Percentiles rank a stretch among this genome's conserved stretches.
Conservation (phyloP, 805 yeast genomes). For the Grigorovia yakushimaensis region DNA sequence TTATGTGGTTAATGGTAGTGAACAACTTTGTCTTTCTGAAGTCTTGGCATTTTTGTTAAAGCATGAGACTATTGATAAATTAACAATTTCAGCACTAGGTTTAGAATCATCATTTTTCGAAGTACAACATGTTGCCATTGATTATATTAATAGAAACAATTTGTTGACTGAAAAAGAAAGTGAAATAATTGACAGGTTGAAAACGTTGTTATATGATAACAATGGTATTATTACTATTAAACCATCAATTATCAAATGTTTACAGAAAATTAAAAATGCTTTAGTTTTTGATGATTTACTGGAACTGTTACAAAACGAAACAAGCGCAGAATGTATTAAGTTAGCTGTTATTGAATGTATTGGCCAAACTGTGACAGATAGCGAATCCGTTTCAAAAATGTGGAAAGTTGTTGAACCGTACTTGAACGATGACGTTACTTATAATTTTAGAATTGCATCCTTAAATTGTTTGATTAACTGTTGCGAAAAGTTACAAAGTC, state of each 20-base stretch:
- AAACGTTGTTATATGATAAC: constrained; percentile 19
- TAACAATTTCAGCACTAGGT: constrained; percentile 27
- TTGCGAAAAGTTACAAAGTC: constrained; percentile 2
- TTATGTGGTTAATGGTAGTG: constrained; percentile 36
- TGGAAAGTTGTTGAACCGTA: constrained; percentile 8
- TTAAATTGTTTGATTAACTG: constrained; percentile 15
- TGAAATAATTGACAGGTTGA: constrained; percentile 9
- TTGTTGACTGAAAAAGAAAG: not conserved
- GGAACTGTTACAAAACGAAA: constrained; percentile 18
- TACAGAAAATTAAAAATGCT: constrained; percentile 19
- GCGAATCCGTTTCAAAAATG: constrained; percentile 6
- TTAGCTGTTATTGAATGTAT: constrained; percentile 42
- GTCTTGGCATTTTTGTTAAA: constrained; percentile 26
- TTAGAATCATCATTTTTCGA: constrained; percentile 35
- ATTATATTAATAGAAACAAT: constrained; percentile 14
- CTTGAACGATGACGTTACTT: constrained; percentile 17
- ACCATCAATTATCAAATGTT: constrained; percentile 31
- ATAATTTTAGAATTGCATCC: constrained; percentile 17
- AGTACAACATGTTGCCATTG: constrained; percentile 36
- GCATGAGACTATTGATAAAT: constrained; percentile 13
- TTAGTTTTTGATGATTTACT: constrained; percentile 14
- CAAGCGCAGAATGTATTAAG: constrained; percentile 37
- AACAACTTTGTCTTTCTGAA: constrained; percentile 36
- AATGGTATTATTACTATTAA: constrained; percentile 37
- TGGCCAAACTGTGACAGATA: constrained; percentile 34